These are phyloP conservation scores for Saccharomycopsis sp. DNA, from an alignment of 805 yeast genomes.

Conservation along the genomic window DNA sequence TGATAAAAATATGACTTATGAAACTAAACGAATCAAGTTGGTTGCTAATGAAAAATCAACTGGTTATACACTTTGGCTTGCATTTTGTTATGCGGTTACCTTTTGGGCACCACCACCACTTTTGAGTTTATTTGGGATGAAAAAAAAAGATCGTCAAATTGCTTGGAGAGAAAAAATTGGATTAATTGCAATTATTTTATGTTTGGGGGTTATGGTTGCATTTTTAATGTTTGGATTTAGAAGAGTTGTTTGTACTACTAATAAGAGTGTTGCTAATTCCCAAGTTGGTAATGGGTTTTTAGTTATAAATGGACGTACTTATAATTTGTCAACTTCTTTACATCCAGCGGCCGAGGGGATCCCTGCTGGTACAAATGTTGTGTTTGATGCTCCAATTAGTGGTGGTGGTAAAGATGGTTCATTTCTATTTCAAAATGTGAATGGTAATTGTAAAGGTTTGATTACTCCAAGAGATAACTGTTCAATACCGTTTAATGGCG, in stretches of 20 bases:
- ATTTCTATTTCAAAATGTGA: constrained; percentile 83
- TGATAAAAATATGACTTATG: constrained; percentile 16
- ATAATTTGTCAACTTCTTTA: constrained; percentile 56
- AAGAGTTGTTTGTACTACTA: constrained; percentile 60
- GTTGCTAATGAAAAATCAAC: constrained; percentile 11
- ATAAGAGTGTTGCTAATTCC: constrained; percentile 47
- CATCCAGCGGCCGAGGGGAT: constrained; percentile 86
- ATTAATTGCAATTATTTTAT: constrained; percentile 63
- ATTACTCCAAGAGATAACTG: constrained; percentile 64
- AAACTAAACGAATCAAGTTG: constrained; percentile 17
- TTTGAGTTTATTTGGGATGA: constrained; percentile 66
- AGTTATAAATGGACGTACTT: constrained; percentile 78
- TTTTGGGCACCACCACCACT: constrained; percentile 89
- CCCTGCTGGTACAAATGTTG: constrained; percentile 56
- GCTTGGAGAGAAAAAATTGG: constrained; percentile 98
- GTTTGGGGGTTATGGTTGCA: constrained; percentile 73
- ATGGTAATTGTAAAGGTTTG: constrained; percentile 78
- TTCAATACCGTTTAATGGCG: constrained; percentile 61
- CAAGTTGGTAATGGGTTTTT: constrained; percentile 55
- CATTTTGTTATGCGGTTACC: constrained; percentile 73
- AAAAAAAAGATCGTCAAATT: constrained; percentile 71
- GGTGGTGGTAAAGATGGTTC: constrained; percentile 88
- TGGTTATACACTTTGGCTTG: constrained; percentile 54
- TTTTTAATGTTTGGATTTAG: constrained; percentile 89
- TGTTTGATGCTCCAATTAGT: constrained; percentile 78